These are phyloP conservation scores for Purpureocillium lavendulum DNA, from an alignment of 2,329 filamentous ascomycete species.

Conservation along the genomic window DNA sequence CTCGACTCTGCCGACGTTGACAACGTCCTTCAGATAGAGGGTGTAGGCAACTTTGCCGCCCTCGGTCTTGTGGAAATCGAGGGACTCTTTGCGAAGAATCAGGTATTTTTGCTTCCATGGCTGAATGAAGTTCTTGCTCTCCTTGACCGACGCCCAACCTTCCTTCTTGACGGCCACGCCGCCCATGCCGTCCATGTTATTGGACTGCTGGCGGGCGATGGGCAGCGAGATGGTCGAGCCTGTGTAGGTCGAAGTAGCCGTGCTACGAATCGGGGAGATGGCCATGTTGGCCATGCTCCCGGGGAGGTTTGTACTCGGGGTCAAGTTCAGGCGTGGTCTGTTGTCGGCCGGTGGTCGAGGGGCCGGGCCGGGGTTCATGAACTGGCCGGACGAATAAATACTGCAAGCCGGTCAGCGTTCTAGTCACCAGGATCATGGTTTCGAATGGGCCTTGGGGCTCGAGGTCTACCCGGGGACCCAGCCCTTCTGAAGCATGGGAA, in stretches of 20 bases:
- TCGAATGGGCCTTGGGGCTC: too few relatives aligned
- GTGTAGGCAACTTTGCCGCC: conserved; percentile 81
- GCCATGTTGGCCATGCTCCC: conserved; percentile 75
- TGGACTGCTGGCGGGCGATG: conserved; percentile 54
- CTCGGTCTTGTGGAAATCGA: conserved; percentile 92
- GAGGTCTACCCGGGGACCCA: too few relatives aligned
- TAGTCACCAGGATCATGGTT: too few relatives aligned
- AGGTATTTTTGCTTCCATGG: conserved; percentile 88
- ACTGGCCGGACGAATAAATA: conserved; percentile 56
- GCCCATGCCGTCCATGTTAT: conserved; percentile 53
- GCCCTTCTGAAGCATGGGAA: too few relatives aligned
- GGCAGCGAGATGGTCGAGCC: conserved; percentile 66
- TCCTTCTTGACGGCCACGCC: conserved; percentile 72
- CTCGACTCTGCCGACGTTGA: conserved; percentile 85
- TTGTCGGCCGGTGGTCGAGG: conserved; percentile 75
- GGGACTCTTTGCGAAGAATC: conserved; percentile 81
- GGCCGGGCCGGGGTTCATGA: conserved; percentile 96
- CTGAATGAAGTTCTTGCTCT: conserved; percentile 78
- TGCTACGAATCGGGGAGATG: conserved; percentile 61
- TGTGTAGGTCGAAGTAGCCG: conserved; percentile 58
- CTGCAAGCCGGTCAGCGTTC: conserved; percentile 23
- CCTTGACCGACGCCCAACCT: conserved; percentile 79
- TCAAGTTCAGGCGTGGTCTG: conserved; percentile 71
- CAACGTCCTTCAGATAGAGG: conserved; percentile 77
- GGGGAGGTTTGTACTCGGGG: conserved; percentile 64